Evolutionary conservation across 179 eudicot species (phyloP), one percentile per base, ranked within the genome.

Genomic region (Pouteria campechiana): DNA sequence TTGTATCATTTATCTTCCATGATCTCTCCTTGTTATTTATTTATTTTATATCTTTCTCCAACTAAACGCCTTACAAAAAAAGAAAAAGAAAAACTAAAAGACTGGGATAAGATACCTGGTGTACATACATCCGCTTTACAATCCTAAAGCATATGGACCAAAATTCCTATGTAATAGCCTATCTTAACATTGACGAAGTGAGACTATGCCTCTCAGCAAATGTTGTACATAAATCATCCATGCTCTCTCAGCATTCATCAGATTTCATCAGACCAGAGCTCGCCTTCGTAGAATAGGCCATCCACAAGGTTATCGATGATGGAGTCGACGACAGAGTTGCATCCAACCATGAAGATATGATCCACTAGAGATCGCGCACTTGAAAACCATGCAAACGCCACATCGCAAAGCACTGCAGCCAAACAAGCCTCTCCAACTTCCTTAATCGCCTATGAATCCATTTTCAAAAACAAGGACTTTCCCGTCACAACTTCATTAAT

Each of bases 281-380:
- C 83, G 7, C 42, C 52, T 2, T 81, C 93, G 13, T 72, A 85
- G 51, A 89, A 84, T 69, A 89, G 57, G 33, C 93, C 93, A 49
- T 89, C 95, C n/a, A 89, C 24, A 10, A 89, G 72, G 40, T 81
- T 80, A 44, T 89, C 95, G 16, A 89, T 69, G 17, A 89, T 63
- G 1, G 83, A 36, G 20, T 89, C 97, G 16, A 89, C 76, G 64
- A 89, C 76, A 15, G 89, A 52, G 66, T 78, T 89, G 61, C 79
- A 81, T 13, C 93, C 40, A 34, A 68, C 3, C 34, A 63, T 58
- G 66, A 89, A 78, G 37, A 89, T 81, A 2, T 65, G 62, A 0
- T 83, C 93, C 8, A 85, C 95, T 55, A 54, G 63, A 19, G 29
- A 73, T 3, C 95, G 75, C 5, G 78, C 78, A 41, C 78, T 78